Evolutionary conservation across 306 rosid species (phyloP), one percentile per base, ranked within the genome.

Genomic region (Cicer pinnatifidum): DNA sequence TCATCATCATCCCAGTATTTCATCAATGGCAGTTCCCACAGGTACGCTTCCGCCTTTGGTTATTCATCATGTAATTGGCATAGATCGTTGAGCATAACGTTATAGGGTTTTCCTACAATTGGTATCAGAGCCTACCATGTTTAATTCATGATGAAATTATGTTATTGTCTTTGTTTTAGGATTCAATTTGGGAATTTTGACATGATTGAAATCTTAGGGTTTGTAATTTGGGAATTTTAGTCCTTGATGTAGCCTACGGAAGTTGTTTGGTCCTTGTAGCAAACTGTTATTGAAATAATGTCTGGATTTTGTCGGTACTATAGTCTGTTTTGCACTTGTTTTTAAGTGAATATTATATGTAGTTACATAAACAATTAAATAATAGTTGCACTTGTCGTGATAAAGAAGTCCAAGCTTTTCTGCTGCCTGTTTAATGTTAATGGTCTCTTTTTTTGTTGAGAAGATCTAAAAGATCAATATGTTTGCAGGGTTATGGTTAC

Each of bases 401-500:
- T 12, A 23, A 51, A 7, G 9, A 58, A 39, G 44, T 76, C 11
- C 10, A 23, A 37, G 19, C 60, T 45, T 38, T 47, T 53, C 40
- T 59, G 11, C 10, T 53, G 1, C 64, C 12, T 1, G 3, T 17
- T 52, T 11, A 4, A 60, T 69, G 17, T 11, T 50, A 5, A 63
- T 69, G 62, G 2, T 52, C 1, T 52, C 38, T 63, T 20, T 71
- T 11, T 16, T 40, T 9, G 38, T 56, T 9, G 13, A n/a, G 40
- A 9, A 23, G 33, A 11, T 46, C 43, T 10, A 8, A 51, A 51
- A 51, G 72, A n/a, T 10, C 17, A 50, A 44, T 68, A 8, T 76
- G 57, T 56, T 76, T 53, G 20, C 65, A 57, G 66, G 75, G 60
- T 33, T 71, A 43, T 71, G 66, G 38, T 41, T 58, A 37, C 6